phyloP scores from a whole-genome alignment of 1,139 yeast genomes.

The Chernovozyma sophiae-reginae region DNA sequence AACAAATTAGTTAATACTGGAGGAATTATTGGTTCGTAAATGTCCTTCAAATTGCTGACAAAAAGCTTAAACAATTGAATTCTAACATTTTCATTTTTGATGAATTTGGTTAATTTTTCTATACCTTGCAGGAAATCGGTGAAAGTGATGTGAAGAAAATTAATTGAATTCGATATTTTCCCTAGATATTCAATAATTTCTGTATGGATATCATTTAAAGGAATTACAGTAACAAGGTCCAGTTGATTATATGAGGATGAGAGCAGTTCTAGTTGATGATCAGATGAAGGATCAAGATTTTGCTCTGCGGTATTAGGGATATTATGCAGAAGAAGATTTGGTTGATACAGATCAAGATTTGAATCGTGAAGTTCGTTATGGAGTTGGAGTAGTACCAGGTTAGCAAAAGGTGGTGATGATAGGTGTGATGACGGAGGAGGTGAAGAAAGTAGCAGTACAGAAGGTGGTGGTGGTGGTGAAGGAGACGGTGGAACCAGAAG shows the following conservation, averaged over 20 bases:
- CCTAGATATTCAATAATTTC: constrained; percentile 28
- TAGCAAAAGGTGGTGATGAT: too few relatives aligned
- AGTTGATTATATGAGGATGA: too few relatives aligned
- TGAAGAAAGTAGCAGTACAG: too few relatives aligned
- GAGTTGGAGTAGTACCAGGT: too few relatives aligned
- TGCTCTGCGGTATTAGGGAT: too few relatives aligned
- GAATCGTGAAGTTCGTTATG: too few relatives aligned
- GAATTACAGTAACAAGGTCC: constrained; percentile 7
- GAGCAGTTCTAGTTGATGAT: too few relatives aligned
- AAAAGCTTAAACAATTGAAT: constrained; percentile 30
- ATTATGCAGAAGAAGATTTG: too few relatives aligned
- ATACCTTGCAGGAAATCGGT: constrained; percentile 26
- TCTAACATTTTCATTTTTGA: constrained; percentile 24
- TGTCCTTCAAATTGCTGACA: constrained; percentile 21
- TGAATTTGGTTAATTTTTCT: constrained; percentile 21
- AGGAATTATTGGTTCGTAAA: constrained; percentile 26
- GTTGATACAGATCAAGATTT: too few relatives aligned
- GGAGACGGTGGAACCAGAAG: background rate
- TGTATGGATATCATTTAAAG: constrained; percentile 17
- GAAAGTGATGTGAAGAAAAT: constrained; percentile 35
- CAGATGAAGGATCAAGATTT: too few relatives aligned
- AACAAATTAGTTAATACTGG: constrained; percentile 29
- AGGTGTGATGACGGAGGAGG: too few relatives aligned
- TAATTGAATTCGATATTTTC: constrained; percentile 14
- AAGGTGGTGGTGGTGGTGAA: background rate